A percentile compares a stretch with the other conserved stretches of the same genome.
Conservation (phyloP, 371 early-diverging fungal genomes). For the Dentiscutata heterogama region DNA sequence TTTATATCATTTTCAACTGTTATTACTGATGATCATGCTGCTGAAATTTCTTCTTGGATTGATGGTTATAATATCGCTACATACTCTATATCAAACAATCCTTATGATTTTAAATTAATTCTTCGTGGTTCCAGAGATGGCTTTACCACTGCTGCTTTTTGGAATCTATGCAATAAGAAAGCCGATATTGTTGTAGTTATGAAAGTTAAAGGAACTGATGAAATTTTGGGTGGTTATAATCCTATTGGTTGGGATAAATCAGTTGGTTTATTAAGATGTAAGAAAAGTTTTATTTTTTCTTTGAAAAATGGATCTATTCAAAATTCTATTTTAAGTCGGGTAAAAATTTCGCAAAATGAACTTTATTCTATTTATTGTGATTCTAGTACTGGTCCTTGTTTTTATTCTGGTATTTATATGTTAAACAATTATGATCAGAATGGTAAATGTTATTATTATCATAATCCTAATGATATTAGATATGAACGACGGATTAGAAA, state of each 20-base stretch:
- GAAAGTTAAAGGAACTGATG: constrained; percentile 42
- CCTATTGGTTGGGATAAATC: constrained; percentile 30
- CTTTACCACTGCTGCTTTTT: constrained; percentile 25
- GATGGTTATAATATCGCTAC: neutral
- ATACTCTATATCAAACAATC: neutral
- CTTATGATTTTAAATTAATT: constrained; percentile 18
- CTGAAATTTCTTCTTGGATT: constrained; percentile 34
- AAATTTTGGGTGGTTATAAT: constrained; percentile 47
- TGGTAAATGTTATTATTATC: no score
- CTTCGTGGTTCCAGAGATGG: constrained; percentile 38
- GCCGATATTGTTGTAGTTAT: constrained; percentile 23
- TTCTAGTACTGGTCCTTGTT: neutral
- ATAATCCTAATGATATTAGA: no score
- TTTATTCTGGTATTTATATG: no score
- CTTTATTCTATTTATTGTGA: neutral
- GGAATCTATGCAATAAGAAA: constrained; percentile 26
- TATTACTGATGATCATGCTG: constrained; percentile 21
- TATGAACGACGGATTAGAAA: no score
- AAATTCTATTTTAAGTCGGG: neutral
- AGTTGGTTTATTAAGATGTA: no score
- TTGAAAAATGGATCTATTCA: neutral
- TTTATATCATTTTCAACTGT: constrained; percentile 1
- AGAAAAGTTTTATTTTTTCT: constrained; percentile 10
- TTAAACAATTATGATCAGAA: no score
- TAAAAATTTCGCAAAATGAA: neutral